Evolutionary conservation across 1,284 basidiomycete genomes (phyloP).

Genomic region (Bjerkandera adusta): DNA sequence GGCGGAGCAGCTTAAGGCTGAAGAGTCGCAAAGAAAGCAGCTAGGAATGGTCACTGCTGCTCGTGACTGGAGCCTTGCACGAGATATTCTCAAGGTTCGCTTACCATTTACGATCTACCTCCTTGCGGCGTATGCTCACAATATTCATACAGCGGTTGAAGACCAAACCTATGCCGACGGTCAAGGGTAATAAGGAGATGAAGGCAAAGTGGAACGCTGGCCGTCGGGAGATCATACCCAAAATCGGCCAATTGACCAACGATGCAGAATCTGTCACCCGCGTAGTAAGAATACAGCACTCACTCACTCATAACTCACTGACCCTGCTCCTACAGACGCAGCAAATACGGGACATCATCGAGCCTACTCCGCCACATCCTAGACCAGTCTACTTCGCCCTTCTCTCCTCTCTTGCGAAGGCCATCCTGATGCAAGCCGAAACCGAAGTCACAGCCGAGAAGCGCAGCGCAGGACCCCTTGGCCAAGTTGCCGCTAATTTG

Average conservation of each 20-base stretch:
- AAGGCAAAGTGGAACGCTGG: conserved; percentile 60
- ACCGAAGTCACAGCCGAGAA: conserved; percentile 91
- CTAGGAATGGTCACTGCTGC: conserved; percentile 52
- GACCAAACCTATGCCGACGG: conserved; percentile 63
- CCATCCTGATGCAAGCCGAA: conserved; percentile 91
- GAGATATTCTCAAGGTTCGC: conserved; percentile 57
- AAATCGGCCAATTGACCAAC: conserved; percentile 91
- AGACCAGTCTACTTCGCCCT: conserved; percentile 68
- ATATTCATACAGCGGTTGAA: conserved; percentile 59
- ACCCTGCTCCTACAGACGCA: conserved; percentile 50
- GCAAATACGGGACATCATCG: conserved; percentile 58
- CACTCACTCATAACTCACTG: conserved; percentile 10
- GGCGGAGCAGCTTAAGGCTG: conserved; percentile 27
- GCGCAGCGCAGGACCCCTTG: conserved; percentile 82
- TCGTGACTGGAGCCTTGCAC: conserved; percentile 70
- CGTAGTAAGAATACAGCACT: conserved; percentile 56
- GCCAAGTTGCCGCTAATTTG: conserved; percentile 71
- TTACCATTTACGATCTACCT: not conserved
- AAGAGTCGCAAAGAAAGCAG: conserved; percentile 29
- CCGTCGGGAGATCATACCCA: conserved; percentile 86
- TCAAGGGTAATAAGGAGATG: conserved; percentile 62
- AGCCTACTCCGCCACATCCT: conserved; percentile 36
- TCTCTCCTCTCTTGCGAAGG: conserved; percentile 86
- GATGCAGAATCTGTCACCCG: conserved; percentile 66
- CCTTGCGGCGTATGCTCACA: not conserved